Base-by-base conservation (phyloP, 2,329 filamentous ascomycete genomes). In the Ophiostoma sp. region DNA sequence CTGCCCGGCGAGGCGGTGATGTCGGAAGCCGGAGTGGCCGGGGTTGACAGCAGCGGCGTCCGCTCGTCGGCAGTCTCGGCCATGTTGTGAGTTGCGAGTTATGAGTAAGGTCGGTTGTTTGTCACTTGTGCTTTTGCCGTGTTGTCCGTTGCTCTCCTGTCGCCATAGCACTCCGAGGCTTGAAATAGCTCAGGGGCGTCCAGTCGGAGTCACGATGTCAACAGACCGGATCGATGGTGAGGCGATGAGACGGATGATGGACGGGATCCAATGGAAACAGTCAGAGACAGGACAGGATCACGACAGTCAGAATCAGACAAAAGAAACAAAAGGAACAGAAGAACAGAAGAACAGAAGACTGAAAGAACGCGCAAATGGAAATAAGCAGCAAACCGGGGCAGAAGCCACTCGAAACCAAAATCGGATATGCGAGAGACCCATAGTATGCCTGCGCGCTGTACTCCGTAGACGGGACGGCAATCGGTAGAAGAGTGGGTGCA, bases 21-120 rank as follows among this genome's bases (percentile, higher is more conserved):
- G 5, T 65, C 65, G 35, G 54, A 36, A 8, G 27, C 27, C 20
- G 36, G 15, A 62, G 36, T 23, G 8, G 62, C 10, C 39, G 33
- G 13, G 27, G 44, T 23, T n/a, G 48, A 27, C 10, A 74, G 68
- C 48, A 74, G 72, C 54, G 73, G 73, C 62, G 72, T 74, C 33
- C 70, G 71, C 67, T 74, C 73, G 65, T 72, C 68, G 10, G 67
- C 39, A 35, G 44, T 57, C 11, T 57, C 44, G 35, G 31, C 31
- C 52, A 33, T 52, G 20, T 8, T 54, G 27, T 27, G 4, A 13
- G n/a, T 20, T 31, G 27, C 27, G 36, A 31, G 36, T 36, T 15
- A 31, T 27, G 36, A 13, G 7, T 31, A 15, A 3, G 36, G 36
- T 41, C 39, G 15, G 8, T 41, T 41, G 39, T 41, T 31, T 15